Conservation (phyloP, 1,284 basidiomycete genomes). For the Pseudomicrostroma phylloplanum region DNA sequence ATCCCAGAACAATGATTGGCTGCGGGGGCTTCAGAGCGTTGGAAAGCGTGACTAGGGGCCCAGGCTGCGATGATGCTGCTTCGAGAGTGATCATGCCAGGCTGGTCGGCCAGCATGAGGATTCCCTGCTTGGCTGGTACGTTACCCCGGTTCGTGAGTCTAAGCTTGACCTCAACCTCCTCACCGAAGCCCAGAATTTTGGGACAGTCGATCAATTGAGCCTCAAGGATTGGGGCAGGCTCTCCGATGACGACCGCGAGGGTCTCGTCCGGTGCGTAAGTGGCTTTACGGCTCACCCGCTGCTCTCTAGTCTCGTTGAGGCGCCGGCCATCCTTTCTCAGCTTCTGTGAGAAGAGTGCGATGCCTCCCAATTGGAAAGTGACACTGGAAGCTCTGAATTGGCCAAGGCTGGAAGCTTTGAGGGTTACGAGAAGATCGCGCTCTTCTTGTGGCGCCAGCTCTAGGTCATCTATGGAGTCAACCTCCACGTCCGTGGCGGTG, state of each 20-base stretch:
- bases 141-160: conserved; percentile 11
- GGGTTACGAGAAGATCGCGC: not conserved
- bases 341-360: conserved; percentile 52
- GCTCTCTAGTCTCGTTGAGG: conserved; percentile 52
- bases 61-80: not conserved
- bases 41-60: not conserved
- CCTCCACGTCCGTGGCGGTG: conserved; percentile 13
- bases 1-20: not conserved
- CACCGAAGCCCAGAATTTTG: conserved; percentile 14
- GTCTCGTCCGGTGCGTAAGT: conserved; percentile 53
- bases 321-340: conserved; percentile 52
- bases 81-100: not conserved
- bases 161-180: conserved; percentile 18
- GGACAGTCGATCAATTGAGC: conserved; percentile 25
- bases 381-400: conserved; percentile 43
- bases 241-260: conserved; percentile 49
- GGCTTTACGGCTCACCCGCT: conserved; percentile 40
- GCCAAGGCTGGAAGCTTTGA: conserved; percentile 13
- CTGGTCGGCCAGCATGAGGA: conserved; percentile 12
- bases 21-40: not conserved
- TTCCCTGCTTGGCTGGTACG: conserved; percentile 14
- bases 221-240: conserved; percentile 45
- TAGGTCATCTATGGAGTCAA: not conserved
- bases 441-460: not conserved
- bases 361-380: conserved; percentile 52